A percentile compares a stretch with the other conserved stretches of the same genome.
These are phyloP conservation scores for Dimocarpus longan DNA, from an alignment of 345 rosid genomes.

Conservation along the genomic window DNA sequence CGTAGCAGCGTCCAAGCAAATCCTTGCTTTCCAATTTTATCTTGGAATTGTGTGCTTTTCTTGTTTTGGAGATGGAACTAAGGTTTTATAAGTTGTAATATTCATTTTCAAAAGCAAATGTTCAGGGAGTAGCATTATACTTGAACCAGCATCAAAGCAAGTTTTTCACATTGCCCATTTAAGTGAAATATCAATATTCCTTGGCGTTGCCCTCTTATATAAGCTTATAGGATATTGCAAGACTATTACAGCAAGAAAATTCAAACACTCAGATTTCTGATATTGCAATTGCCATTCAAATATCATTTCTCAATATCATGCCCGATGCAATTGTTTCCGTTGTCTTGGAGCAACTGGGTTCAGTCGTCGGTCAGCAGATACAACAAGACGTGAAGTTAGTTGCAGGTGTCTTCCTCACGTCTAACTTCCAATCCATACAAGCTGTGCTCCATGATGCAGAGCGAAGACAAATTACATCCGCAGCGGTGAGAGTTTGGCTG, in stretches of 20 bases:
- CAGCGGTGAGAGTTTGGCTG: not conserved
- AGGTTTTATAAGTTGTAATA: no score
- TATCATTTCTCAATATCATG: not conserved
- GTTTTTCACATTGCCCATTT: no score
- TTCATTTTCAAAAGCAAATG: no score
- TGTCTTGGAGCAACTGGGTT: not conserved
- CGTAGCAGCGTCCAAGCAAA: no score
- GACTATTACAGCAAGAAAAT: not conserved
- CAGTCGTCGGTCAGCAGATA: not conserved
- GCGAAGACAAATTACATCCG: not conserved
- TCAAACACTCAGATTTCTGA: not conserved
- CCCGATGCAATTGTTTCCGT: not conserved
- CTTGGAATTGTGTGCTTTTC: no score
- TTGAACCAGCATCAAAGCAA: not conserved
- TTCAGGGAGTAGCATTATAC: no score
- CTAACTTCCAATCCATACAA: not conserved
- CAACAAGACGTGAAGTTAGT: not conserved
- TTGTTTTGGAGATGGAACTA: no score
- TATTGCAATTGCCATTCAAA: not conserved
- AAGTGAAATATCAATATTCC: no score
- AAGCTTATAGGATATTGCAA: not conserved
- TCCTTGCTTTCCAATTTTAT: no score
- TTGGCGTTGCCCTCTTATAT: no score
- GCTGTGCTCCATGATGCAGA: conserved; percentile 1
- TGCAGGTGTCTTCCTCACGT: not conserved